phyloP scores from a whole-genome alignment of 2,329 filamentous ascomycete genomes.

The Xylogone sp. region DNA sequence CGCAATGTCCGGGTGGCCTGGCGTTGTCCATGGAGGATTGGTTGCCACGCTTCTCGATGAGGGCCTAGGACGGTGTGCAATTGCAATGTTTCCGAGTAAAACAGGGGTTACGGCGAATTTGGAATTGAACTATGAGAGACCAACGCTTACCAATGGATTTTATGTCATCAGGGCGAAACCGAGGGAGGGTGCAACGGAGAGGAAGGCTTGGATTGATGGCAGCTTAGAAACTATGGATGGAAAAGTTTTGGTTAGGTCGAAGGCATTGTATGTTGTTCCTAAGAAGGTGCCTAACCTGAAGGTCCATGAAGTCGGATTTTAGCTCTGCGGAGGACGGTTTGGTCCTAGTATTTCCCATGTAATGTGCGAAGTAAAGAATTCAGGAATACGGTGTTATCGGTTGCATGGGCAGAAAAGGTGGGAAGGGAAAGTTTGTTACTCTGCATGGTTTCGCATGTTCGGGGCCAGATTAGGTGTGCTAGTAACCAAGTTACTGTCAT shows the following conservation, averaged over 20 bases:
- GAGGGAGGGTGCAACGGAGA: constrained; percentile 32
- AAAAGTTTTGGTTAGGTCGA: constrained; percentile 53
- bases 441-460: too few relatives aligned
- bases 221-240: constrained; percentile 53
- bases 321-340: constrained; percentile 7
- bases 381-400: too few relatives aligned
- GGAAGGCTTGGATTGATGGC: constrained; percentile 51
- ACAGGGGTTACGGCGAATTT: constrained; percentile 55
- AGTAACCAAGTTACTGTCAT: too few relatives aligned
- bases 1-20: constrained; percentile 66
- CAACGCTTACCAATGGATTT: constrained; percentile 56
- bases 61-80: constrained; percentile 60
- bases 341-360: not conserved
- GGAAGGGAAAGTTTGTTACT: too few relatives aligned
- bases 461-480: too few relatives aligned
- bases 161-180: constrained; percentile 56
- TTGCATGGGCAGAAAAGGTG: too few relatives aligned
- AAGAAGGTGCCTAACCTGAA: constrained; percentile 38
- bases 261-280: constrained; percentile 55
- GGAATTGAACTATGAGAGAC: constrained; percentile 58
- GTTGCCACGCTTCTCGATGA: constrained; percentile 69
- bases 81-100: constrained; percentile 41
- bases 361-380: too few relatives aligned
- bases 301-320: constrained; percentile 36
- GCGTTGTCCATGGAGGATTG: constrained; percentile 66